Evolutionary conservation across 2,329 filamentous ascomycete species (phyloP).

Genomic region (Fusarium algeriense): DNA sequence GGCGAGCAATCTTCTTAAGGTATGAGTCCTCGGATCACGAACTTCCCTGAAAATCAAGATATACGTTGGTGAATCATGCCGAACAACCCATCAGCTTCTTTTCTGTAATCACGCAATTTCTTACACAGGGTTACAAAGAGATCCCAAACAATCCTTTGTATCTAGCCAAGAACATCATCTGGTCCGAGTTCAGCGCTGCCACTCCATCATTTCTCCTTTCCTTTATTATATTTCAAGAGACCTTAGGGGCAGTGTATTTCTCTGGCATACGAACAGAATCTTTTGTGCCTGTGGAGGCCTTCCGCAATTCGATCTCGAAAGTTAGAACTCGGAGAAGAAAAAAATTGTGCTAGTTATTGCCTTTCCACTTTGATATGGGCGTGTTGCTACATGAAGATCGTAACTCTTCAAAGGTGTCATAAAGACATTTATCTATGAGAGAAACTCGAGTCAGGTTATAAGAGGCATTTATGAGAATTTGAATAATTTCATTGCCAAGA

Average conservation of each 20-base stretch:
- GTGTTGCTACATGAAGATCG: too few relatives aligned
- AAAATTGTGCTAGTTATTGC: neutral
- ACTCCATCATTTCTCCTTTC: neutral
- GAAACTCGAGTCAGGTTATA: neutral
- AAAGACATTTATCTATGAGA: too few relatives aligned
- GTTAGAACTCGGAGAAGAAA: neutral
- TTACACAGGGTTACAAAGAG: neutral
- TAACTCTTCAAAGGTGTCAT: neutral
- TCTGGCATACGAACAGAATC: neutral
- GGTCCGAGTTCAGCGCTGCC: neutral
- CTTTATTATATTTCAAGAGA: neutral
- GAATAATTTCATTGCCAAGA: too few relatives aligned
- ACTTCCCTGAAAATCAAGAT: neutral
- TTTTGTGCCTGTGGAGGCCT: neutral
- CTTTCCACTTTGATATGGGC: too few relatives aligned
- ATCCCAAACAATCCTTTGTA: too few relatives aligned
- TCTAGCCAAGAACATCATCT: neutral
- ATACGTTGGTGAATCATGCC: neutral
- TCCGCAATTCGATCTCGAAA: neutral
- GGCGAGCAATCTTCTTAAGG: neutral
- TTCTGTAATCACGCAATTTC: too few relatives aligned
- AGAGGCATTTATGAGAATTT: too few relatives aligned
- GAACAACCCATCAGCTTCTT: neutral
- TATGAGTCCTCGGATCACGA: neutral
- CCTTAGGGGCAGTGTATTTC: neutral